phyloP scores from a whole-genome alignment of 2,329 filamentous ascomycete genomes.

The Cordyceps farinosa region DNA sequence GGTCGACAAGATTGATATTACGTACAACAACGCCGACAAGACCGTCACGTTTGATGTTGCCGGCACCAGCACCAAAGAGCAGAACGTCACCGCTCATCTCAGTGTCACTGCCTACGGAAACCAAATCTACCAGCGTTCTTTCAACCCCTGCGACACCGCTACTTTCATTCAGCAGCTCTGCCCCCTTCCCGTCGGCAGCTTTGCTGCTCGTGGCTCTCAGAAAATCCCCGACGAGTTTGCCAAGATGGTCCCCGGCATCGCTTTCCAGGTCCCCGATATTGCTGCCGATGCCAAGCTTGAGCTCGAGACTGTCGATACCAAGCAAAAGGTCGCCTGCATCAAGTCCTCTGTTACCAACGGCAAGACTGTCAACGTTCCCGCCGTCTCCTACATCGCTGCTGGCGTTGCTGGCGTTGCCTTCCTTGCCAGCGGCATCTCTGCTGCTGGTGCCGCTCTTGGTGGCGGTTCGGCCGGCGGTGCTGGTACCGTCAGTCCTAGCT shows the following conservation, averaged over 20 bases:
- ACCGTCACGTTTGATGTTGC: constrained; percentile 75
- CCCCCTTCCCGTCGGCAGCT: constrained; percentile 74
- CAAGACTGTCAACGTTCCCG: constrained; percentile 71
- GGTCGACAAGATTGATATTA: constrained; percentile 71
- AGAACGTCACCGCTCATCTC: constrained; percentile 77
- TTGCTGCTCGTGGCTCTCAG: constrained; percentile 69
- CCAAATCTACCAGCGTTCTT: constrained; percentile 71
- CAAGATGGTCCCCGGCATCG: constrained; percentile 76
- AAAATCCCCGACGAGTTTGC: constrained; percentile 68
- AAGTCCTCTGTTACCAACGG: constrained; percentile 80
- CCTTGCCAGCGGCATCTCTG: constrained; percentile 66
- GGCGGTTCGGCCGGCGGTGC: constrained; percentile 53
- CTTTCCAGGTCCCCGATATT: constrained; percentile 87
- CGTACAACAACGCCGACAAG: constrained; percentile 72
- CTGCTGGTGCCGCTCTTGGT: constrained; percentile 58
- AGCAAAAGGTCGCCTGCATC: constrained; percentile 73
- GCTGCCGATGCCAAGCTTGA: constrained; percentile 78
- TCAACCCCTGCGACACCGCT: constrained; percentile 72
- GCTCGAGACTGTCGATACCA: constrained; percentile 59
- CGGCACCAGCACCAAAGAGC: constrained; percentile 67
- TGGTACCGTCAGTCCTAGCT: constrained; percentile 72
- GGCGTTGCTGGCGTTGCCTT: constrained; percentile 84
- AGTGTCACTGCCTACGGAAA: constrained; percentile 81
- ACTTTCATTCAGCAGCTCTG: constrained; percentile 74
- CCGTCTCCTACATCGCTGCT: constrained; percentile 78